These are phyloP conservation scores for Leccinellum luteum DNA, from an alignment of 768 basidiomycete genomes.

Conservation along the genomic window DNA sequence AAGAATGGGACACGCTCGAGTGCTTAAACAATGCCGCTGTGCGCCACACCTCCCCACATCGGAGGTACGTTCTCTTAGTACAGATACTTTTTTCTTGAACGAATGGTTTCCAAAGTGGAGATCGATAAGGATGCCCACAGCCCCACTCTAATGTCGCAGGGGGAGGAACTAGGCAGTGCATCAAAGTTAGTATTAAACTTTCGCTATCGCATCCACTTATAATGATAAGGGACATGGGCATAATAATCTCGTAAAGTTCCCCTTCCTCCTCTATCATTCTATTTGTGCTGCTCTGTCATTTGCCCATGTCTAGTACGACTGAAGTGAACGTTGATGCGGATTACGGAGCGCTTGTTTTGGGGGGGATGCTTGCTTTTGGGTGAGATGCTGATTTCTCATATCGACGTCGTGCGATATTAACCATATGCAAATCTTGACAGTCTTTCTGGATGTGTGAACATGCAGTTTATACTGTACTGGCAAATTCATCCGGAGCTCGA, in stretches of 20 bases:
- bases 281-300: not conserved
- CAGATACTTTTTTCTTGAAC: not conserved
- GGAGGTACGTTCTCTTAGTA: not conserved
- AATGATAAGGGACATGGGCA: not conserved
- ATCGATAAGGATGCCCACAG: not conserved
- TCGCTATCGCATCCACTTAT: constrained; percentile 2
- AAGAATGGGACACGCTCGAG: not conserved
- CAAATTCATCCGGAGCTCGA: constrained; percentile 14
- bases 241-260: not conserved
- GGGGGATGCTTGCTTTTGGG: constrained; percentile 24
- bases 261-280: not conserved
- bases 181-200: not conserved
- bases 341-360: constrained; percentile 21
- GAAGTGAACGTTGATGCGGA: constrained; percentile 1
- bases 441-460: constrained; percentile 25
- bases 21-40: not conserved
- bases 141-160: not conserved
- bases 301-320: constrained; percentile 1
- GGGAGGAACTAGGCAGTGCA: not conserved
- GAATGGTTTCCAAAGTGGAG: not conserved
- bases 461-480: constrained; percentile 28
- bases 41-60: not conserved
- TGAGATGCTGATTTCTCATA: not conserved
- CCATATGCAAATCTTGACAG: constrained; percentile 3
- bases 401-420: not conserved